These are phyloP conservation scores for Raphanus sativus DNA, from an alignment of 345 rosid genomes.

Conservation along the genomic window DNA sequence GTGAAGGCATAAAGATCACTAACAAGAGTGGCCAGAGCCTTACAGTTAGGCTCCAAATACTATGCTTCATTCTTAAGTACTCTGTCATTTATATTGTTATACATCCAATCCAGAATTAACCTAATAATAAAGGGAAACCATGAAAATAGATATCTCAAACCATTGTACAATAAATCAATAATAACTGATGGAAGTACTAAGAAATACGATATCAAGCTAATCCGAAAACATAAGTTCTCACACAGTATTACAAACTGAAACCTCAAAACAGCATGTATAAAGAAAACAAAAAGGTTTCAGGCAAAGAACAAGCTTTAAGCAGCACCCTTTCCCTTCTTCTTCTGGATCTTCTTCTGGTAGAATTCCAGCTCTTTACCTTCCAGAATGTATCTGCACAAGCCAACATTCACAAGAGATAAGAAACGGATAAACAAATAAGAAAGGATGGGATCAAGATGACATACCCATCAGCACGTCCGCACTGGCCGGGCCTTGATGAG, in stretches of 20 bases:
- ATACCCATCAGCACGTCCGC: constrained; percentile 82
- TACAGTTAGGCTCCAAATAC: too few relatives aligned
- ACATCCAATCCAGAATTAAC: too few relatives aligned
- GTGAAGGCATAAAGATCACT: too few relatives aligned
- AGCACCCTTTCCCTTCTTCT: constrained; percentile 84
- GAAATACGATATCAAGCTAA: constrained; percentile 20
- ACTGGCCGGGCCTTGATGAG: constrained; percentile 77
- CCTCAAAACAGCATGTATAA: constrained; percentile 22
- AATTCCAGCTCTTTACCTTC: constrained; percentile 78
- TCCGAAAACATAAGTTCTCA: constrained; percentile 28
- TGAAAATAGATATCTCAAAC: too few relatives aligned
- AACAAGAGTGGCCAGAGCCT: too few relatives aligned
- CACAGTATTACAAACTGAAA: constrained; percentile 15
- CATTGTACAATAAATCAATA: too few relatives aligned
- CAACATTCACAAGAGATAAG: neutral
- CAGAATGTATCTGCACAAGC: constrained; percentile 51
- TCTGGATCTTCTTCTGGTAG: constrained; percentile 80
- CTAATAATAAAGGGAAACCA: too few relatives aligned
- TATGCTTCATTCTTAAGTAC: too few relatives aligned
- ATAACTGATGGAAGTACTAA: neutral
- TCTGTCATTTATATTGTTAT: too few relatives aligned
- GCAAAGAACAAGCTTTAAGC: constrained; percentile 28
- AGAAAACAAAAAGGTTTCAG: neutral
- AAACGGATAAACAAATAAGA: neutral
- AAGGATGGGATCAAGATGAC: neutral